Evolutionary conservation across 148 eudicot genomes (phyloP), one percentile per base, ranked within the genome.

Genomic region (Cornus suecica): DNA sequence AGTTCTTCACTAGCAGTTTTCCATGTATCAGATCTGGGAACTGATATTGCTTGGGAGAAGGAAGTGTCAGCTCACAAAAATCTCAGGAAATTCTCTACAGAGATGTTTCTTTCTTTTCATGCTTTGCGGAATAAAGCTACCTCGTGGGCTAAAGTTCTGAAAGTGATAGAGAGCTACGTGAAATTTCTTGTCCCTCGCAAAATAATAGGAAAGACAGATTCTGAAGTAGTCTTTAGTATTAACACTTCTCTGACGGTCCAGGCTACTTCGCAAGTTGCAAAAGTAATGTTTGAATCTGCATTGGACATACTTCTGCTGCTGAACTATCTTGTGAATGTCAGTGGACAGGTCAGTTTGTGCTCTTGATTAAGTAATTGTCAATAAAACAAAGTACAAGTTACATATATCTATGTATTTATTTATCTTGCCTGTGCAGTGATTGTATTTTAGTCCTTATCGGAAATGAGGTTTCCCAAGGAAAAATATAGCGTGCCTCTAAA

Each of bases 241-340:
- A 91, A 80, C 71, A 65, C 76, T 72, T 83, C 86, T 56, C 67
- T 82, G 58, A 80, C 80, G 62, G 90, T 95, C 78, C 96, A 91
- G 76, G 93, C 97, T 64, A 93, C 94, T 68, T 83, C 93, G 52
- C 99, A 95, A 83, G 88, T 95, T 84, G 90, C 97, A 64, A 90
- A 86, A 83, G 83, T 83, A 71, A 91, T 93, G 93, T 90, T 92
- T 74, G 90, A 91, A 77, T 95, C 97, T 82, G 93, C 92, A 9
- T 75, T 93, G 84, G 91, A 90, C 82, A 71, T 95, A 70, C 87
- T 89, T 70, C 76, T 93, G 72, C 84, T 95, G 68, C 86, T 95
- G 58, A 86, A 79, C 80, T 95, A 95, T 80, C 80, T 95, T 85
- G 79, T 87, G 71, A 91, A 86, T 77, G 85, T 88, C 60, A 83